Conservation (phyloP, 2,329 filamentous ascomycete genomes). For the Ophiostoma sp. region DNA sequence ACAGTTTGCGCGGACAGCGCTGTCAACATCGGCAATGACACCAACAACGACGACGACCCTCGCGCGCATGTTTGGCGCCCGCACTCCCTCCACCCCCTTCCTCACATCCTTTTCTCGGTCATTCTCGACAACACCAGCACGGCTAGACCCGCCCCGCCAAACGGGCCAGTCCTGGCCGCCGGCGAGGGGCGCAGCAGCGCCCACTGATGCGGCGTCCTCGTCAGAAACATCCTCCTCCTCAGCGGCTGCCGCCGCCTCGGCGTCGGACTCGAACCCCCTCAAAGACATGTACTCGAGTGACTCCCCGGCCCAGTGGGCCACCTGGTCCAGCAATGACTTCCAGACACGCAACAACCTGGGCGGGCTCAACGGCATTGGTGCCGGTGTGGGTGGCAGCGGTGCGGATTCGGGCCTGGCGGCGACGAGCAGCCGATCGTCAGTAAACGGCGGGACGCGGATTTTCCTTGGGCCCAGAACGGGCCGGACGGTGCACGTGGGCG, state of each 20-base stretch:
- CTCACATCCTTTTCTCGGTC: not conserved
- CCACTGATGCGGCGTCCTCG: not conserved
- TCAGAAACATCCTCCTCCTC: not conserved
- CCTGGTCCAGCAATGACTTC: slow-evolving; percentile 32
- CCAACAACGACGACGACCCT: not conserved
- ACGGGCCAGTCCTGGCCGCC: slow-evolving; percentile 5
- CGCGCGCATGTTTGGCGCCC: slow-evolving; percentile 3
- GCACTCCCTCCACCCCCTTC: not conserved
- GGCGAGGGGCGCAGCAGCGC: not conserved
- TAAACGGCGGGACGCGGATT: slow-evolving; percentile 29
- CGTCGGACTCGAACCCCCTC: slow-evolving; percentile 18
- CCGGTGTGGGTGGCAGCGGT: not conserved
- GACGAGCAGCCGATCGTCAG: not conserved
- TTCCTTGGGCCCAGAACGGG: slow-evolving; percentile 47
- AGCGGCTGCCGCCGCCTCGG: not conserved
- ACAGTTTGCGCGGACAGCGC: slow-evolving; percentile 22
- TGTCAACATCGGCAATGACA: not conserved
- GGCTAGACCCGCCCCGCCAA: not conserved
- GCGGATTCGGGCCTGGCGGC: not conserved
- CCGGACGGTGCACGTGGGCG: slow-evolving; percentile 45
- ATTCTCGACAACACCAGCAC: slow-evolving; percentile 21
- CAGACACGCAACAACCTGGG: slow-evolving; percentile 24
- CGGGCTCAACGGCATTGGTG: not conserved
- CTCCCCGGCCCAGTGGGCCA: slow-evolving; percentile 29
- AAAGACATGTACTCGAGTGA: slow-evolving; percentile 26